Evolutionary conservation across 306 rosid species (phyloP).

Genomic region (Vachellia collinsii): DNA sequence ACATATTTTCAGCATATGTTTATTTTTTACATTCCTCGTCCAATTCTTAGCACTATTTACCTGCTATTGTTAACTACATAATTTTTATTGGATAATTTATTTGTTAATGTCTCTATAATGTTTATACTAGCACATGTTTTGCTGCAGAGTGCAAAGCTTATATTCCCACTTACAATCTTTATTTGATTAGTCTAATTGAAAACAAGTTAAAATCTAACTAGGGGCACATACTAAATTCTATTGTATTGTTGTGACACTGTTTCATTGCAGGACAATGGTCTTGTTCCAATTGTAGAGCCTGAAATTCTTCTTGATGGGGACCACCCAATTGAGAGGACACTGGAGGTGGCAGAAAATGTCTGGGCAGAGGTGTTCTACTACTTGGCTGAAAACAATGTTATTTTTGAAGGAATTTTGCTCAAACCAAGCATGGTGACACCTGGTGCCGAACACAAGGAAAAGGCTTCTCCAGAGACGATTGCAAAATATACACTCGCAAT

Average conservation of each 20-base stretch:
- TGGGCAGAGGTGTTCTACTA: constrained; percentile 96
- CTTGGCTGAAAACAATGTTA: constrained; percentile 90
- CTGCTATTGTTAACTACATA: no score
- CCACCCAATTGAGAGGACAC: constrained; percentile 94
- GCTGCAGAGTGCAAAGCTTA: no score
- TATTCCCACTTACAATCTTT: no score
- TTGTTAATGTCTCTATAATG: no score
- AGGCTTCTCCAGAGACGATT: constrained; percentile 84
- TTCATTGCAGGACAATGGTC: constrained; percentile 82
- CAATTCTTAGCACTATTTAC: no score
- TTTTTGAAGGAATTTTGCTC: constrained; percentile 94
- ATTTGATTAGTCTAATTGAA: no score
- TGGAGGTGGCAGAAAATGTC: constrained; percentile 97
- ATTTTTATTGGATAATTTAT: no score
- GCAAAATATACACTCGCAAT: constrained; percentile 77
- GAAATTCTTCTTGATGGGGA: constrained; percentile 98
- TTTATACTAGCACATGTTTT: no score
- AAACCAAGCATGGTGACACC: constrained; percentile 99
- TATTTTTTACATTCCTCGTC: no score
- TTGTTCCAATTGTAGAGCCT: constrained; percentile 98
- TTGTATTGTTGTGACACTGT: background rate
- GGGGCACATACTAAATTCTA: no score
- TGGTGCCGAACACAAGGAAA: constrained; percentile 93
- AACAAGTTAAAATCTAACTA: no score
- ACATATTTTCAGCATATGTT: no score